Evolutionary conservation across 1,139 yeast species (phyloP).

Genomic region (Candida glucosophila): DNA sequence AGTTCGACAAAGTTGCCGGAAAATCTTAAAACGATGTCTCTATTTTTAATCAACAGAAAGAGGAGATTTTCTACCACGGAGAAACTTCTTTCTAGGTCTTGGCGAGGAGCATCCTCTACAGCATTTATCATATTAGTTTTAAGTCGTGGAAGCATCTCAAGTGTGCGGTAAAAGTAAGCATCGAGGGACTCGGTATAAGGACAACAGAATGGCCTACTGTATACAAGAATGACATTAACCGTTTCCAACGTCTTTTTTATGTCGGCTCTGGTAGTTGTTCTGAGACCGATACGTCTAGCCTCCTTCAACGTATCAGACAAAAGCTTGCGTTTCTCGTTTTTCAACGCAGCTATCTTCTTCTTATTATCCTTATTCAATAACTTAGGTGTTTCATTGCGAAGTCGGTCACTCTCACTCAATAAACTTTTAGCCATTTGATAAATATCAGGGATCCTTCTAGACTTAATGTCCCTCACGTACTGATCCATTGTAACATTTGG

Average conservation of each 20-base stretch:
- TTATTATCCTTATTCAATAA: slow-evolving; percentile 66
- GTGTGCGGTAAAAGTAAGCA: slow-evolving; percentile 52
- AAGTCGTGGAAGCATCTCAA: slow-evolving; percentile 76
- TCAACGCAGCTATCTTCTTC: slow-evolving; percentile 62
- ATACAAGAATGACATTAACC: slow-evolving; percentile 53
- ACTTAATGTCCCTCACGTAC: slow-evolving; percentile 31
- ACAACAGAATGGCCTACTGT: slow-evolving; percentile 37
- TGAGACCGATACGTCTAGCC: slow-evolving; percentile 67
- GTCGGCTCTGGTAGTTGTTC: slow-evolving; percentile 56
- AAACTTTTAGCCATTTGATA: slow-evolving; percentile 48
- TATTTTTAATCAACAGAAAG: slow-evolving; percentile 40
- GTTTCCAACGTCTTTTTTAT: slow-evolving; percentile 54
- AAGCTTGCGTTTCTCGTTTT: slow-evolving; percentile 69
- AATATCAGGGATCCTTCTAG: slow-evolving; percentile 29
- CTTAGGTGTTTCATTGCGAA: slow-evolving; percentile 72
- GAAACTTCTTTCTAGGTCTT: slow-evolving; percentile 68
- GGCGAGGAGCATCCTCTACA: slow-evolving; percentile 66
- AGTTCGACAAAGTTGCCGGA: too few species aligned
- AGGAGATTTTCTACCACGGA: slow-evolving; percentile 74
- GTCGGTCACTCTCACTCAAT: slow-evolving; percentile 48
- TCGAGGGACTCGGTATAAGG: slow-evolving; percentile 41
- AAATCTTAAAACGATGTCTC: slow-evolving; percentile 37
- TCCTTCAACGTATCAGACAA: slow-evolving; percentile 73
- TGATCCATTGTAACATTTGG: slow-evolving; percentile 50
- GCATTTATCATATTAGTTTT: slow-evolving; percentile 55